Evolutionary conservation across 176 grass and related monocot species (phyloP).

Genomic region (Guadua angustifolia): DNA sequence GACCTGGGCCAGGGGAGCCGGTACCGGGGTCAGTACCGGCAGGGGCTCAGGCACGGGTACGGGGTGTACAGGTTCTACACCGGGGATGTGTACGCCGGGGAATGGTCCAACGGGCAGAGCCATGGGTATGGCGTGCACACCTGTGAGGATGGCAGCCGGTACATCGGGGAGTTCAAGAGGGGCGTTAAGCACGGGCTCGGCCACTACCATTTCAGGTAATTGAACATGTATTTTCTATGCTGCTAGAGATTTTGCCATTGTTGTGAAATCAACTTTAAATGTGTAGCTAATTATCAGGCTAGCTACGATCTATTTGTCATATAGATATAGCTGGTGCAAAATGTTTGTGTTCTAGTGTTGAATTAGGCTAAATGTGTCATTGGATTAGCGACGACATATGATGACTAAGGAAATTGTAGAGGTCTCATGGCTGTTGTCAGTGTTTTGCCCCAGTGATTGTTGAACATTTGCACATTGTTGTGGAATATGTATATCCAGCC

Average conservation of each 20-base stretch:
- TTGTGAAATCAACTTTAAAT: constrained; percentile 27
- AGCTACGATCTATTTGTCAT: not conserved
- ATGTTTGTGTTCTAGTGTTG: not conserved
- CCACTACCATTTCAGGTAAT: constrained; percentile 98
- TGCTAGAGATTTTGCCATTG: constrained; percentile 13
- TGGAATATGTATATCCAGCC: not conserved
- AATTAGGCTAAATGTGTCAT: constrained; percentile 19
- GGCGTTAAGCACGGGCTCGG: constrained; percentile 95
- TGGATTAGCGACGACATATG: not conserved
- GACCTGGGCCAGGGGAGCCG: constrained; percentile 93
- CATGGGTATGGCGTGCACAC: constrained; percentile 93
- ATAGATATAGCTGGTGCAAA: constrained; percentile 4
- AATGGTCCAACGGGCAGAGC: constrained; percentile 98
- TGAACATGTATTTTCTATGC: constrained; percentile 17
- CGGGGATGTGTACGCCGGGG: constrained; percentile 89
- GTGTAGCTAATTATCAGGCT: not conserved
- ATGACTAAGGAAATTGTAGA: not conserved
- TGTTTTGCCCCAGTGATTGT: not conserved
- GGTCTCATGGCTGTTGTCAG: constrained; percentile 1
- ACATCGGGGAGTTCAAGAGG: constrained; percentile 96
- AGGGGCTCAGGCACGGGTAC: constrained; percentile 89
- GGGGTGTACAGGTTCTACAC: constrained; percentile 98
- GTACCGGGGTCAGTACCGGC: constrained; percentile 86
- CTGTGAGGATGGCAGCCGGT: constrained; percentile 94
- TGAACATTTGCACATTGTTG: constrained; percentile 8